phyloP scores from a whole-genome alignment of 2,329 filamentous ascomycete species.

The Botrytis fragariae region DNA sequence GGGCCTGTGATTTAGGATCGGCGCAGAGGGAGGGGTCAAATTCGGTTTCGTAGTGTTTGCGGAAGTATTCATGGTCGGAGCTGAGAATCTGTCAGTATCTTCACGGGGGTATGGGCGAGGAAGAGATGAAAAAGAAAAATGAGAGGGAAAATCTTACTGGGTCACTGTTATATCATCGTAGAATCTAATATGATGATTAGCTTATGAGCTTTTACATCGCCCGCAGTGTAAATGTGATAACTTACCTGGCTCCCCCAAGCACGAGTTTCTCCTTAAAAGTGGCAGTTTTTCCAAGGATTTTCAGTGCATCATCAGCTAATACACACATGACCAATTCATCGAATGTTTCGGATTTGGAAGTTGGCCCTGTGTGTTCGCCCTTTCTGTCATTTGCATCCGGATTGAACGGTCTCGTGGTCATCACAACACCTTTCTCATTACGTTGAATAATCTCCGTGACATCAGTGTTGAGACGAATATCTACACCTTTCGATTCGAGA shows the following conservation, averaged over 20 bases:
- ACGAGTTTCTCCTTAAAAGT: constrained; percentile 62
- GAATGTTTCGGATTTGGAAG: constrained; percentile 52
- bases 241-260: constrained; percentile 61
- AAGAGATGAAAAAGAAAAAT: too few species aligned
- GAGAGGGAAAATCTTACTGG: constrained; percentile 41
- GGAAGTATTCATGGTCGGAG: constrained; percentile 62
- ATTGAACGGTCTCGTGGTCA: constrained; percentile 46
- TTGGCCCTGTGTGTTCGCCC: constrained; percentile 40
- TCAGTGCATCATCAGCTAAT: constrained; percentile 61
- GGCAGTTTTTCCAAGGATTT: constrained; percentile 56
- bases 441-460: constrained; percentile 52
- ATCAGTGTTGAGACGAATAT: constrained; percentile 55
- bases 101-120: not conserved
- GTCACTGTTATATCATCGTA: constrained; percentile 70
- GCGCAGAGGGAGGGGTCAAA: constrained; percentile 53
- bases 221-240: not conserved
- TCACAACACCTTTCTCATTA: constrained; percentile 50
- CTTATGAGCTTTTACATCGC: not conserved
- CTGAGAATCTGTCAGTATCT: not conserved
- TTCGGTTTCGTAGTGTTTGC: constrained; percentile 63
- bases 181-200: constrained; percentile 40
- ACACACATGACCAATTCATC: constrained; percentile 67
- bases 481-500: constrained; percentile 53
- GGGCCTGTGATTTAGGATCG: constrained; percentile 44
- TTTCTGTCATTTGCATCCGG: constrained; percentile 50